phyloP scores from a whole-genome alignment of 306 rosid genomes.

The Cicer judaicum region DNA sequence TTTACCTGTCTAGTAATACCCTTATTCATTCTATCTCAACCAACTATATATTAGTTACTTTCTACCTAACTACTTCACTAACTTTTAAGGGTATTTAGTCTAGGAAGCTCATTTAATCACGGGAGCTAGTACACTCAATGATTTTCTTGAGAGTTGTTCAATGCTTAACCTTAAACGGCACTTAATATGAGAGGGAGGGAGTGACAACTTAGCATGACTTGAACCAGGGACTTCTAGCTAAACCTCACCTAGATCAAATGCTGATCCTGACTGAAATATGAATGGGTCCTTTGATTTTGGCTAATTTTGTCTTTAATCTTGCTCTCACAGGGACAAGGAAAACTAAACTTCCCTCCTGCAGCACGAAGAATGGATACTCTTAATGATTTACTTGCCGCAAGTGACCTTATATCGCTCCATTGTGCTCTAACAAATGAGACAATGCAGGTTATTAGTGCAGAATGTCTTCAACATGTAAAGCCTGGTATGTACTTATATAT shows the following conservation, averaged over 20 bases:
- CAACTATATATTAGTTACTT: background rate
- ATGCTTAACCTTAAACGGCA: background rate
- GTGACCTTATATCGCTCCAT: slow-evolving; percentile 94
- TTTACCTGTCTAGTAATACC: background rate
- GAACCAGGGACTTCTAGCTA: slow-evolving; percentile 25
- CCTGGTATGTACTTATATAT: slow-evolving; percentile 64
- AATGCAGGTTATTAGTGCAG: slow-evolving; percentile 85
- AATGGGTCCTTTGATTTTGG: slow-evolving; percentile 29
- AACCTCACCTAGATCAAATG: slow-evolving; percentile 1
- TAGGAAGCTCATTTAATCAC: slow-evolving; percentile 8
- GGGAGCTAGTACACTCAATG: background rate
- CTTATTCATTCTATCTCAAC: background rate
- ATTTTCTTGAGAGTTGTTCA: background rate
- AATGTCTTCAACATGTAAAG: slow-evolving; percentile 89
- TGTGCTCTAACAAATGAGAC: slow-evolving; percentile 94
- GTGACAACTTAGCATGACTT: background rate
- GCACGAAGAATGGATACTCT: slow-evolving; percentile 99
- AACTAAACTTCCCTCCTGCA: slow-evolving; percentile 75
- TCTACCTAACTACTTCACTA: background rate
- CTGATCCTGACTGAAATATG: slow-evolving; percentile 24
- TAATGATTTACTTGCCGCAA: slow-evolving; percentile 94
- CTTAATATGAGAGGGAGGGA: background rate
- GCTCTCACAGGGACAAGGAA: slow-evolving; percentile 65
- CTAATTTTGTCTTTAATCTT: slow-evolving; percentile 37
- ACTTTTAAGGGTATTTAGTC: background rate